phyloP scores from a whole-genome alignment of 1,284 basidiomycete species.

The Hymenochaete sp. region DNA sequence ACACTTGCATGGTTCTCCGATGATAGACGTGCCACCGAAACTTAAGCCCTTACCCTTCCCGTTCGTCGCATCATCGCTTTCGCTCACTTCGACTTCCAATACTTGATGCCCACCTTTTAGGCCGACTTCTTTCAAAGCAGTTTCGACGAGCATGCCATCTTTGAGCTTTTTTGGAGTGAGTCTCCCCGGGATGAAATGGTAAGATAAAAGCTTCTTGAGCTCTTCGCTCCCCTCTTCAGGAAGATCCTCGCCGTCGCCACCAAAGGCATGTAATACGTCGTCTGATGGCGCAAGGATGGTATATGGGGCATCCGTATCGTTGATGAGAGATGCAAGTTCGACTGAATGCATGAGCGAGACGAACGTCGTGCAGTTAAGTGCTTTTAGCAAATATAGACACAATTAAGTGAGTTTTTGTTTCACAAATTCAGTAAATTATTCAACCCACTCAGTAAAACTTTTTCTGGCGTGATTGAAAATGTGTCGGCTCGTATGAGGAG shows the following conservation, averaged over 20 bases:
- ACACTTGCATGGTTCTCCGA: conserved; percentile 68
- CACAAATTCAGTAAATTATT: no score
- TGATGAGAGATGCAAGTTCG: conserved; percentile 69
- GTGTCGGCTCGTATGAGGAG: conserved; percentile 74
- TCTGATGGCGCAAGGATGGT: conserved; percentile 88
- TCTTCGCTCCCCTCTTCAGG: conserved; percentile 60
- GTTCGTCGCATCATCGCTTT: conserved; percentile 33
- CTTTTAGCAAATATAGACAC: conserved; percentile 78
- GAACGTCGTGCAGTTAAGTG: conserved; percentile 86
- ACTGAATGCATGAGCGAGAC: conserved; percentile 83
- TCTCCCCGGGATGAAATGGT: conserved; percentile 82
- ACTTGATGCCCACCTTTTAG: conserved; percentile 67
- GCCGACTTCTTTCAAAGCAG: conserved; percentile 61
- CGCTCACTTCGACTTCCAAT: conserved; percentile 58
- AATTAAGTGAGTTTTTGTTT: no score
- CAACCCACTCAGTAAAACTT: no score
- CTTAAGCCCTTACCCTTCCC: conserved; percentile 49
- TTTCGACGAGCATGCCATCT: conserved; percentile 71
- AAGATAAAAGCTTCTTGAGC: conserved; percentile 59
- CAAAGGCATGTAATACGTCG: conserved; percentile 65
- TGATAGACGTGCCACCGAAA: conserved; percentile 78
- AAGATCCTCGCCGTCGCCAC: conserved; percentile 33
- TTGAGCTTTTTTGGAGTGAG: conserved; percentile 62
- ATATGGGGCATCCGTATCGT: conserved; percentile 60
- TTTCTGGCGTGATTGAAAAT: conserved; percentile 84